phyloP scores from a whole-genome alignment of 1,284 basidiomycete species.

The Meira miltonrushii region DNA sequence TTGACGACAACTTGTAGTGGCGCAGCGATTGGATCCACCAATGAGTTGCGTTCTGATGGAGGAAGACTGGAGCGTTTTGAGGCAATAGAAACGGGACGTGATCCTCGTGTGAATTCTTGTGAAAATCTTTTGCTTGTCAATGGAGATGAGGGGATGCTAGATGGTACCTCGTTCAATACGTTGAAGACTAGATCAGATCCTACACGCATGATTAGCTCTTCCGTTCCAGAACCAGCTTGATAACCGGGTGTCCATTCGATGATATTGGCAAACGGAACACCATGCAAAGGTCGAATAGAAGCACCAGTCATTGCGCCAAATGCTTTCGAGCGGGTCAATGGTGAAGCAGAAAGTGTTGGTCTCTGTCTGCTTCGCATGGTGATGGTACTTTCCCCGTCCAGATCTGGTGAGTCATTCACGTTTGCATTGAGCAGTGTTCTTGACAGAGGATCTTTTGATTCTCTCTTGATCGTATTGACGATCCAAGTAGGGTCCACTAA shows the following conservation, averaged over 20 bases:
- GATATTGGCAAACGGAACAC: slow-evolving; percentile 25
- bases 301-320: slow-evolving; percentile 9
- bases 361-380: slow-evolving; percentile 13
- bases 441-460: background rate
- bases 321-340: background rate
- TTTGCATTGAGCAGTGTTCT: background rate
- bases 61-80: slow-evolving; percentile 45
- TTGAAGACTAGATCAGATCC: slow-evolving; percentile 36
- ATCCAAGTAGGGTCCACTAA: slow-evolving; percentile 24
- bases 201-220: slow-evolving; percentile 20
- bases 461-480: background rate
- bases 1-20: slow-evolving; percentile 31
- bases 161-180: slow-evolving; percentile 22
- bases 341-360: slow-evolving; percentile 19
- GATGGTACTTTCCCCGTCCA: slow-evolving; percentile 21
- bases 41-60: slow-evolving; percentile 41
- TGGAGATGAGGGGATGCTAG: slow-evolving; percentile 30
- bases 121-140: slow-evolving; percentile 43
- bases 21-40: slow-evolving; percentile 22
- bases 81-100: slow-evolving; percentile 38
- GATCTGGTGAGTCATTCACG: background rate
- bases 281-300: slow-evolving; percentile 22
- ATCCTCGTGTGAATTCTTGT: slow-evolving; percentile 30
- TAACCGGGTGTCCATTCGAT: slow-evolving; percentile 22
- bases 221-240: background rate